A percentile compares a stretch with the other conserved stretches of the same genome.
These are phyloP conservation scores for Cladosporium sp. DNA, from an alignment of 2,329 filamentous ascomycete genomes.

Conservation along the genomic window DNA sequence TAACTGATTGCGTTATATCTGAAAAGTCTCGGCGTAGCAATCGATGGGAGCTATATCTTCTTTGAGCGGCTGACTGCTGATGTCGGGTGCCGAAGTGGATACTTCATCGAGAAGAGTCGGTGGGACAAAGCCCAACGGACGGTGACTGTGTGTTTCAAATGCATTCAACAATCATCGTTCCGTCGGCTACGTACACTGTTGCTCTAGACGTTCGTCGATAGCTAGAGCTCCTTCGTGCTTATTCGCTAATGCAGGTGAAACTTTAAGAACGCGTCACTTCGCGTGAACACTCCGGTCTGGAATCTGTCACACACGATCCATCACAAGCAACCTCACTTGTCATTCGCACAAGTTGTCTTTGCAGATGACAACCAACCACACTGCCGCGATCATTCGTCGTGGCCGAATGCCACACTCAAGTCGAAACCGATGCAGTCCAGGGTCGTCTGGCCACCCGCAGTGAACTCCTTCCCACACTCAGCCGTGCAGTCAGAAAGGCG, in stretches of 20 bases:
- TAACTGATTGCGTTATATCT: background rate
- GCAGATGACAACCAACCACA: background rate
- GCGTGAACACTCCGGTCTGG: too few relatives aligned
- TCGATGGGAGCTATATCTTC: background rate
- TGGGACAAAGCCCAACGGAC: background rate
- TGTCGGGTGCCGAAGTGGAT: slow-evolving; percentile 1
- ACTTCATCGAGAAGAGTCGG: background rate
- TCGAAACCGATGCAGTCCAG: background rate
- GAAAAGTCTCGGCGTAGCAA: background rate
- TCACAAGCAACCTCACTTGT: too few relatives aligned
- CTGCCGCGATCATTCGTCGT: background rate
- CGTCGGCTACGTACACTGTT: background rate
- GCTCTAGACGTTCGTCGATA: too few relatives aligned
- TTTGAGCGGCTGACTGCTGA: background rate
- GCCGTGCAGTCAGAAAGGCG: background rate
- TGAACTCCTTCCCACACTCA: background rate
- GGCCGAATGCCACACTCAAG: background rate
- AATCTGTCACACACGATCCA: too few relatives aligned
- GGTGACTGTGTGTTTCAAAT: background rate
- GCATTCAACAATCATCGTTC: background rate
- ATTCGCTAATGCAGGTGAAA: too few relatives aligned
- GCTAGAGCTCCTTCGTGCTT: too few relatives aligned
- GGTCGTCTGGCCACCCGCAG: background rate
- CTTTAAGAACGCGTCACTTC: too few relatives aligned
- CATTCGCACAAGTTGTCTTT: background rate